A percentile compares a stretch with the other conserved stretches of the same genome.
These are phyloP conservation scores for Pseudogymnoascus sp. DNA, from an alignment of 2,329 filamentous ascomycete species.

Conservation along the genomic window DNA sequence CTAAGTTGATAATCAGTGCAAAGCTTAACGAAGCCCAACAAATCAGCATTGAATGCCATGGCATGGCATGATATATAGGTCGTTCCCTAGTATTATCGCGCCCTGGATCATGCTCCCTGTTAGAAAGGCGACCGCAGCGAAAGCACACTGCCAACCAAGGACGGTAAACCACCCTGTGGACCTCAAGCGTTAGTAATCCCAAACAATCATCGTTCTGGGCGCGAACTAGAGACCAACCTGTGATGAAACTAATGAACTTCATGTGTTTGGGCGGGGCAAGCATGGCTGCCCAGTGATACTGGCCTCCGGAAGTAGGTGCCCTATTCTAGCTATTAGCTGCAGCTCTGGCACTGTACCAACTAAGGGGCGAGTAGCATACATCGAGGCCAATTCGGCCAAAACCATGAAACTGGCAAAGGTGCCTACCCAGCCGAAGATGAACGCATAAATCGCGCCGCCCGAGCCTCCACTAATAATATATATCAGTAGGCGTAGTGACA, in stretches of 20 bases:
- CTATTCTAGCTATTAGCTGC: not conserved
- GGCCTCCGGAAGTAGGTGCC: constrained; percentile 31
- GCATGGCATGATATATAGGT: constrained; percentile 33
- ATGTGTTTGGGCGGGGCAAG: constrained; percentile 41
- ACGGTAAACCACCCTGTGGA: constrained; percentile 42
- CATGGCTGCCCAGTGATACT: constrained; percentile 53
- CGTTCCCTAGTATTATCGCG: constrained; percentile 34
- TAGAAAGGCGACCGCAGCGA: constrained; percentile 34
- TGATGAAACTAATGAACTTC: constrained; percentile 39
- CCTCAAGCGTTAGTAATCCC: constrained; percentile 32
- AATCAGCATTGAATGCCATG: constrained; percentile 44
- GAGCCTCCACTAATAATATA: not conserved
- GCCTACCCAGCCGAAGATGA: not conserved
- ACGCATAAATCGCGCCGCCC: not conserved
- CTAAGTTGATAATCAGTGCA: constrained; percentile 43
- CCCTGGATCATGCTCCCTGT: constrained; percentile 43
- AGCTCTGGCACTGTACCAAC: not conserved
- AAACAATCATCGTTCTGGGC: not conserved
- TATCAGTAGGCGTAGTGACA: not conserved
- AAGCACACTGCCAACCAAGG: constrained; percentile 39
- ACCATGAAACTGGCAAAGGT: not conserved
- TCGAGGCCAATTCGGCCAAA: constrained; percentile 13
- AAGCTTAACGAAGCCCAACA: constrained; percentile 40
- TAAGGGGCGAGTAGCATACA: constrained; percentile 6
- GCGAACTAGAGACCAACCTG: not conserved